A percentile compares a stretch with the other conserved stretches of the same genome.
These are phyloP conservation scores for Hypomyces rosellus DNA, from an alignment of 2,329 filamentous ascomycete genomes.

Conservation along the genomic window DNA sequence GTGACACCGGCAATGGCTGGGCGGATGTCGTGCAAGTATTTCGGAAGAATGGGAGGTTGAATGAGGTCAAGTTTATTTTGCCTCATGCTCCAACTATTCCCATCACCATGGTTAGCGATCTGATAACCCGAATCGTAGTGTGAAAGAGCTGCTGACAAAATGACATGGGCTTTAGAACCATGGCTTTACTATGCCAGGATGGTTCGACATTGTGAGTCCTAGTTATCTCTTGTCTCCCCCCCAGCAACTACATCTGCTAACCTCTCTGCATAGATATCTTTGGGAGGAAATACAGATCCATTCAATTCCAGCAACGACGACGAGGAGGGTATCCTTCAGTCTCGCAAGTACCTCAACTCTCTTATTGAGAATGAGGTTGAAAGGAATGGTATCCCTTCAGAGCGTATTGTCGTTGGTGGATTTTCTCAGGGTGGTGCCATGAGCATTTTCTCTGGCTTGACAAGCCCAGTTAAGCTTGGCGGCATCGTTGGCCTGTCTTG, in stretches of 20 bases:
- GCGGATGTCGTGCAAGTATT: conserved; percentile 79
- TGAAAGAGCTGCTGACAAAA: not conserved
- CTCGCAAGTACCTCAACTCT: conserved; percentile 67
- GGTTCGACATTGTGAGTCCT: conserved; percentile 68
- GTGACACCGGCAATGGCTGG: conserved; percentile 77
- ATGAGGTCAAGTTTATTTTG: conserved; percentile 89
- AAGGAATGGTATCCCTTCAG: conserved; percentile 65
- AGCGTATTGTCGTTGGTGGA: conserved; percentile 79
- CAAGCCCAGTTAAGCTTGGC: conserved; percentile 65
- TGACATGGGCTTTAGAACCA: conserved; percentile 49
- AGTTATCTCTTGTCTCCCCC: not conserved
- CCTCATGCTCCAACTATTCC: conserved; percentile 84
- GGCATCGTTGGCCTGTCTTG: conserved; percentile 81
- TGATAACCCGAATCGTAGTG: too few species aligned
- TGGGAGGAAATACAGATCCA: not conserved
- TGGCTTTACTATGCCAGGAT: conserved; percentile 77
- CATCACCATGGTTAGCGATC: conserved; percentile 54
- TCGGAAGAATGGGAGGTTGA: conserved; percentile 70
- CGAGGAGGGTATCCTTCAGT: conserved; percentile 66
- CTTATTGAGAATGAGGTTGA: conserved; percentile 77
- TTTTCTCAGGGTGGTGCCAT: conserved; percentile 88
- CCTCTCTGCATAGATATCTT: conserved; percentile 19
- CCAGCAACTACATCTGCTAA: conserved; percentile 9
- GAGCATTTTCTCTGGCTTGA: conserved; percentile 73
- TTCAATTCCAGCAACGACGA: conserved; percentile 43